Base-by-base conservation (phyloP, 768 basidiomycete genomes). In the Russula lepida region DNA sequence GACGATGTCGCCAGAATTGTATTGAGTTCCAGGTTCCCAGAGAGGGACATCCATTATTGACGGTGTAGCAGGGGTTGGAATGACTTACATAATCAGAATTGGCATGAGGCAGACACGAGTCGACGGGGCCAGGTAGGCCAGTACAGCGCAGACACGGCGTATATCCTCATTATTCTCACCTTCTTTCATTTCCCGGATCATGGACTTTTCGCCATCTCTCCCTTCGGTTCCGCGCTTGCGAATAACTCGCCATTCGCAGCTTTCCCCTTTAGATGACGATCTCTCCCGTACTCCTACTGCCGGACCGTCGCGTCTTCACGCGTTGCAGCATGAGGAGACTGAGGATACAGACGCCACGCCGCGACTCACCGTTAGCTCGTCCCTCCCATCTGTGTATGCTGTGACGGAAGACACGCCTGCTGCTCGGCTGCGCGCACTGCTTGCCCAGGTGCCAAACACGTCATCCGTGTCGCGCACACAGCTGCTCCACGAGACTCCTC, bases 1-100 rank as follows among this genome's bases (percentile, higher is more conserved):
- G 62, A 89, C 86, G 32, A 82, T 73, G 55, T 79, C 76, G 62
- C 76, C 82, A 46, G 68, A 65, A 67, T 76, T 71, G 76, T 89
- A 89, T 60, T 79, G 69, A 21, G 78, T 82, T 48, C 84, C 84
- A 39, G 85, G 84, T 74, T 84, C 71, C 86, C 87, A 89, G 48
- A 63, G 68, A 55, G 68, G 69, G 58, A 72, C 69, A 0, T 49
- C 32, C 81, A 82, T 84, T 43, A 54, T 71, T 71, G 44, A 53
- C 41, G 32, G 19, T 25, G 23, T 15, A 19, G 27, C n/a, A 39
- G 15, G 17, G 44, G 4, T 56, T 13, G 9, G n/a, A 11, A 12
- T 43, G 23, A 27, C 15, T 59, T 59, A 59, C 32, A 37, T 59
- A 59, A 59, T n/a, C 41, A 33, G 4, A 7, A 47, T 47, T 27